Evolutionary conservation across 768 basidiomycete genomes (phyloP), one percentile per base, ranked within the genome.

Genomic region (Holtermanniella nyarrowii): DNA sequence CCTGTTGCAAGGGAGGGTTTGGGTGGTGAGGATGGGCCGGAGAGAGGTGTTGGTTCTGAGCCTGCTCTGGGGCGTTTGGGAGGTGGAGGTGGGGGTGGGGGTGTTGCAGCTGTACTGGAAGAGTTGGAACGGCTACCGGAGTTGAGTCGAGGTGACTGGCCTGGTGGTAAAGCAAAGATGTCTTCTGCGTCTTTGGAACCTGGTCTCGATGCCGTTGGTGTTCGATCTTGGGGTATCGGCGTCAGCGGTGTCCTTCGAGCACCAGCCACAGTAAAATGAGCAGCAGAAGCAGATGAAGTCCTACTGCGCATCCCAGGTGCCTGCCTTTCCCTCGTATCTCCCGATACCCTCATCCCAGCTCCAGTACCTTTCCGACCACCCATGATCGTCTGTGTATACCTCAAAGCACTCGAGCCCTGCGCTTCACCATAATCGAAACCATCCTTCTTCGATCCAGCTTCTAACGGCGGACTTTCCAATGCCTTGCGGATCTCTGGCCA

Each of bases 351-450:
- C 72, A 91, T 77, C 0, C 90, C 90, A 1, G 84, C 66, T 0
- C 78, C 85, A 3, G 86, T 86, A 0, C 79, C 77, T 22, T 80
- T 77, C 3, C 78, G 77, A 11, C 74, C 74, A 3, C 82, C 87
- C 77, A 90, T 82, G 63, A 95, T 93, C 2, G 91, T 95, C 62
- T 84, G 82, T 4, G 87, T 85, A 70, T 91, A 84, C 64, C 84
- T 86, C 57, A 95, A 76, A 13, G 78, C 63, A 11, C 76, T 70
- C 58, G 79, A 52, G 3, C 62, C 82, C 69, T 22, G 48, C 20
- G 13, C 41, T 50, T 48, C 53, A 20, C 25, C 49, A 23, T 55
- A 48, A 13, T 23, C 49, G 12, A 12, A 26, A 3, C n/a, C 43
- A 12, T 45, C 53, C 58, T 26, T 54, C 46, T 10, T 58, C 21